Evolutionary conservation across 2,329 filamentous ascomycete species (phyloP), one percentile per base, ranked within the genome.

Genomic region (Cladophialophora yegresii): DNA sequence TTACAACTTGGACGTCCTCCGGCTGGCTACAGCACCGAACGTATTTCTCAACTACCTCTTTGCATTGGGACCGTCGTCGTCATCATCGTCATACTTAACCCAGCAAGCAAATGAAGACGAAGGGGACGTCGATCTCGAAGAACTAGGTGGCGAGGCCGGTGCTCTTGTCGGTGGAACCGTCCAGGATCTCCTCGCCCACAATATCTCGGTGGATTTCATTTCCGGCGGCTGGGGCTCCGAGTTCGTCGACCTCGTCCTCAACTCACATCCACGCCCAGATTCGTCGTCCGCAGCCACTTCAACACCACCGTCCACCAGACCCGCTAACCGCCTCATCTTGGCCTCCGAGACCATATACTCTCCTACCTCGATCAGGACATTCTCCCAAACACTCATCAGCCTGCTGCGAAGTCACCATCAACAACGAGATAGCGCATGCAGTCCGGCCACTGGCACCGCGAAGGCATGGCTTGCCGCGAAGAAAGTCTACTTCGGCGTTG

Each of bases 271-370:
- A 16, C 71, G n/a, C n/a, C n/a, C n/a, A n/a, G n/a, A 0, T 68
- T 43, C 36, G 36, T 43, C 36, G 36, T 43, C 36, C 75, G 20
- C 16, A 3, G n/a, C 23, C 12, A 23, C 22, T 49, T 10, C 20
- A 40, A 26, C 26, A 65, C 43, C 7, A 56, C 4, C 33, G 51
- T 9, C 58, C 45, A 20, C 16, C 16, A 4, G 26, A 20, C 16
- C 63, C 3, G 53, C 33, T 13, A 64, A 66, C 40, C 61, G 64
- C 5, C 70, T 85, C 22, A 75, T 88, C 7, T 79, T 89, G 3
- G 86, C 84, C 0, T 86, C 84, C 30, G 86, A 89, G 74, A 89
- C 86, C 0, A 88, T 88, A 56, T 89, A 89, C 73, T 84, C 82
- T 5, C 85, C 85, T 0, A 73, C 78, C 1, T 83, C 82, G 1